A percentile compares a stretch with the other conserved stretches of the same genome.
Conservation (phyloP, 148 eudicot genomes). For the Vaccinium myrtillus region DNA sequence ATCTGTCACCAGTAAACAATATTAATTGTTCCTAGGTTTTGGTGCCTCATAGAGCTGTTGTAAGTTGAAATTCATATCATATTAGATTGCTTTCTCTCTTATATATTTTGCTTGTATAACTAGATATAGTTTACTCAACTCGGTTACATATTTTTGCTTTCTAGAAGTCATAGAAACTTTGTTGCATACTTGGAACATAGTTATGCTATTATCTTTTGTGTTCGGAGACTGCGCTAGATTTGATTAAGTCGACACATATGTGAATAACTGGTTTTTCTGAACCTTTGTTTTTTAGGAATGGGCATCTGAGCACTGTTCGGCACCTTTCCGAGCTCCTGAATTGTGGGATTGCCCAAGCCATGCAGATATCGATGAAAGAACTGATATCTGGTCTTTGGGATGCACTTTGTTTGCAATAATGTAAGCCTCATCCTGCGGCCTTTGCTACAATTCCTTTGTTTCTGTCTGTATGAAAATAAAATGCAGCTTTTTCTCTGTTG, state of each 20-base stretch:
- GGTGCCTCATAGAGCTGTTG: background rate
- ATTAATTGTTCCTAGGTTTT: background rate
- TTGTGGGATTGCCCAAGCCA: constrained; percentile 98
- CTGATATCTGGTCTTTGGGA: constrained; percentile 96
- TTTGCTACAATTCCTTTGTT: background rate
- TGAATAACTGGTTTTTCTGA: constrained; percentile 8
- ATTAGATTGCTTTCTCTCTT: background rate
- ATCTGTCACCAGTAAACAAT: background rate
- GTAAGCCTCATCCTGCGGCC: constrained; percentile 36
- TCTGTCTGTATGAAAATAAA: background rate
- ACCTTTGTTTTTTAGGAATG: constrained; percentile 64
- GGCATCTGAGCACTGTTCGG: constrained; percentile 97
- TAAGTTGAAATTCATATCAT: background rate
- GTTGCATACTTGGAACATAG: background rate
- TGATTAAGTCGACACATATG: background rate
- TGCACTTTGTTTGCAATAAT: constrained; percentile 93
- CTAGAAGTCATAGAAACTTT: background rate
- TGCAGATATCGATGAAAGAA: constrained; percentile 88
- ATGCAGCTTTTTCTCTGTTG: background rate
- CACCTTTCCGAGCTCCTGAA: constrained; percentile 96
- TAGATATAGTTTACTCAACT: background rate
- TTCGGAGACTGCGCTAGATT: background rate
- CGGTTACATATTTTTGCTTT: background rate
- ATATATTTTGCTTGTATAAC: background rate
- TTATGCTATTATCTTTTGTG: background rate